Evolutionary conservation across 257 asterid species (phyloP).

Genomic region (Orobanche coerulescens): DNA sequence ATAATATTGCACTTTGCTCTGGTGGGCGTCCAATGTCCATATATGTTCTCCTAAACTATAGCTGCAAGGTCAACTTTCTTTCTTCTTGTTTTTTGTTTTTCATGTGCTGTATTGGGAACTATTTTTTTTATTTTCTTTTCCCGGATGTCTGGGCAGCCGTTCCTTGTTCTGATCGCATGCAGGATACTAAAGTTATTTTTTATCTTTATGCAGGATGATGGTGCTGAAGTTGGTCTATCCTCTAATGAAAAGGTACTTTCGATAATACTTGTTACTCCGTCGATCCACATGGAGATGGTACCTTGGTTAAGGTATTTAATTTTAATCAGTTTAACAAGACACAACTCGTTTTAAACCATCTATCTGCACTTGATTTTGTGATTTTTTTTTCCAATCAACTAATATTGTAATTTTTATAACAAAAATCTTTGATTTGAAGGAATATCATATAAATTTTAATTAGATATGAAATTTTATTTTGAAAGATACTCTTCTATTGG

Average conservation of each 20-base stretch:
- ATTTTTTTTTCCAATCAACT: too few species aligned
- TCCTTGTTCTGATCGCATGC: background rate
- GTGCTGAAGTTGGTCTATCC: slow-evolving; percentile 38
- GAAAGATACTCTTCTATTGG: too few species aligned
- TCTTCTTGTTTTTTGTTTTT: slow-evolving; percentile 8
- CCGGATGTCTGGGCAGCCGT: background rate
- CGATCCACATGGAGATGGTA: too few species aligned
- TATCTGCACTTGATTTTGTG: too few species aligned
- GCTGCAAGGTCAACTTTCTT: background rate
- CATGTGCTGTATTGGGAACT: background rate
- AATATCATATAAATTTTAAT: too few species aligned
- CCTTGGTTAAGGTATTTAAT: too few species aligned
- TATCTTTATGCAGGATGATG: slow-evolving; percentile 32
- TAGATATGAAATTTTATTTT: too few species aligned
- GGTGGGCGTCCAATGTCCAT: background rate
- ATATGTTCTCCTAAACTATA: background rate
- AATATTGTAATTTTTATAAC: too few species aligned
- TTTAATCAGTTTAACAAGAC: too few species aligned
- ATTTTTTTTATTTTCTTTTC: slow-evolving; percentile 4
- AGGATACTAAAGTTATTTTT: slow-evolving; percentile 1
- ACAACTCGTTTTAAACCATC: too few species aligned
- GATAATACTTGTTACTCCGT: too few species aligned
- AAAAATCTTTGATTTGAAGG: too few species aligned
- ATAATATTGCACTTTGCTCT: slow-evolving; percentile 1
- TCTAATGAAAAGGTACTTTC: slow-evolving; percentile 40